Evolutionary conservation across 805 yeast species (phyloP).

Genomic region (Barnettozyma siamensis): DNA sequence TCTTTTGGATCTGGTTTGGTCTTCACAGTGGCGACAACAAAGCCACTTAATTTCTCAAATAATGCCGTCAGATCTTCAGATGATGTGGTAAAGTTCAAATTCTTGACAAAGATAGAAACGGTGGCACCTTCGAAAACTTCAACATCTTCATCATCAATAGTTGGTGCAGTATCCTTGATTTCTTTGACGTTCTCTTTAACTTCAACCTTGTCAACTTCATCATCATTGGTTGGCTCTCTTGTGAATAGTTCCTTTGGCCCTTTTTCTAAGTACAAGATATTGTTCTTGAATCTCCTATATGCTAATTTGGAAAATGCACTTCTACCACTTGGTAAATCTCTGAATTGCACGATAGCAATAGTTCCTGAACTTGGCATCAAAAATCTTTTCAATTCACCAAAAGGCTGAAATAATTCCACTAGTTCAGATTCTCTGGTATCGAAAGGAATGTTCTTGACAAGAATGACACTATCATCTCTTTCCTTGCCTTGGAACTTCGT

Average conservation of each 20-base stretch:
- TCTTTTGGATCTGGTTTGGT: conserved; percentile 84
- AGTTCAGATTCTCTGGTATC: conserved; percentile 80
- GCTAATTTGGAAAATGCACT: conserved; percentile 85
- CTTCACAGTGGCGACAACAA: conserved; percentile 73
- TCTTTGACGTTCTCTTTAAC: conserved; percentile 23
- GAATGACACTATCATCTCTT: conserved; percentile 71
- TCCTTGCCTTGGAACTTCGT: conserved; percentile 59
- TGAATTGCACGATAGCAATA: conserved; percentile 86
- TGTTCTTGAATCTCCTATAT: conserved; percentile 80
- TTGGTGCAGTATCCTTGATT: conserved; percentile 24
- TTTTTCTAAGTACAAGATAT: conserved; percentile 85
- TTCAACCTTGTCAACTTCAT: conserved; percentile 24
- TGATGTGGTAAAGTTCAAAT: conserved; percentile 81
- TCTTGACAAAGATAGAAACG: conserved; percentile 85
- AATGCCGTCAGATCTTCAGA: conserved; percentile 46
- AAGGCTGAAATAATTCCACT: conserved; percentile 71
- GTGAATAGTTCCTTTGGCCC: conserved; percentile 84
- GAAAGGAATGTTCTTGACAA: conserved; percentile 86
- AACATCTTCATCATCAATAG: conserved; percentile 30
- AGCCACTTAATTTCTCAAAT: conserved; percentile 73
- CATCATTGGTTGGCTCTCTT: conserved; percentile 40
- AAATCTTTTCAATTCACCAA: conserved; percentile 74
- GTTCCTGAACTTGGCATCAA: conserved; percentile 97
- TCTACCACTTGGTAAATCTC: conserved; percentile 79
- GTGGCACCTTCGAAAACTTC: conserved; percentile 61